Conservation (phyloP, 1,284 basidiomycete genomes). For the Moniliophthora roreri region DNA sequence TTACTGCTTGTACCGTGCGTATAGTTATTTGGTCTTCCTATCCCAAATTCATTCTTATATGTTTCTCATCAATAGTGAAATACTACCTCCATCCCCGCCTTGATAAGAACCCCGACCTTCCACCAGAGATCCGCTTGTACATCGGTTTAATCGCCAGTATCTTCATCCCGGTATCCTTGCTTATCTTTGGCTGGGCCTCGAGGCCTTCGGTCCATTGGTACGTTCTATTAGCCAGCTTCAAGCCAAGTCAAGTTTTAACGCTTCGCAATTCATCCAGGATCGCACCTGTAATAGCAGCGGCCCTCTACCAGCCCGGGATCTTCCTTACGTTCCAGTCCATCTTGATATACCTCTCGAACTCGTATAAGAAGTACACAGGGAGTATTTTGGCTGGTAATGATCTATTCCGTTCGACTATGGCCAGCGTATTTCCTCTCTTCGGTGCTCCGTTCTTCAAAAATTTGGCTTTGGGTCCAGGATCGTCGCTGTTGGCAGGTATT, state of each 20-base stretch:
- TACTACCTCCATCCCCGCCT: conserved; percentile 22
- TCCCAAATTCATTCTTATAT: neutral
- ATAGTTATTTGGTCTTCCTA: neutral
- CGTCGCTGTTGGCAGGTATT: conserved; percentile 31
- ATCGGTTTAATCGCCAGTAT: conserved; percentile 34
- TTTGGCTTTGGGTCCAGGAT: conserved; percentile 31
- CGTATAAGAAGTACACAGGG: conserved; percentile 35
- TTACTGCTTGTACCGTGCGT: conserved; percentile 20
- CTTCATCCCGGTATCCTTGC: conserved; percentile 42
- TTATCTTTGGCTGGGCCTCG: conserved; percentile 45
- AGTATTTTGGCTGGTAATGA: conserved; percentile 36
- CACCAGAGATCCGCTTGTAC: conserved; percentile 22
- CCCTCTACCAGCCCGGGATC: conserved; percentile 25
- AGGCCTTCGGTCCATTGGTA: conserved; percentile 27
- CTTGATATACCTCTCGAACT: conserved; percentile 31
- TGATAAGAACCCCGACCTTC: conserved; percentile 12
- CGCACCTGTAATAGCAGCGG: conserved; percentile 23
- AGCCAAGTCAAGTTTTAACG: neutral
- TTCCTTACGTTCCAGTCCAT: conserved; percentile 33
- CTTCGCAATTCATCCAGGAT: conserved; percentile 16
- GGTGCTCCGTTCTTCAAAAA: conserved; percentile 30
- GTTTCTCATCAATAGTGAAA: conserved; percentile 4
- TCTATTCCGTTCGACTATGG: conserved; percentile 24
- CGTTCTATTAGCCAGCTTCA: neutral
- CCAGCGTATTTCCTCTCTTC: conserved; percentile 36